A percentile compares a stretch with the other conserved stretches of the same genome.
phyloP scores from a whole-genome alignment of 2,329 filamentous ascomycete species.

The Aspergillus alliaceus region DNA sequence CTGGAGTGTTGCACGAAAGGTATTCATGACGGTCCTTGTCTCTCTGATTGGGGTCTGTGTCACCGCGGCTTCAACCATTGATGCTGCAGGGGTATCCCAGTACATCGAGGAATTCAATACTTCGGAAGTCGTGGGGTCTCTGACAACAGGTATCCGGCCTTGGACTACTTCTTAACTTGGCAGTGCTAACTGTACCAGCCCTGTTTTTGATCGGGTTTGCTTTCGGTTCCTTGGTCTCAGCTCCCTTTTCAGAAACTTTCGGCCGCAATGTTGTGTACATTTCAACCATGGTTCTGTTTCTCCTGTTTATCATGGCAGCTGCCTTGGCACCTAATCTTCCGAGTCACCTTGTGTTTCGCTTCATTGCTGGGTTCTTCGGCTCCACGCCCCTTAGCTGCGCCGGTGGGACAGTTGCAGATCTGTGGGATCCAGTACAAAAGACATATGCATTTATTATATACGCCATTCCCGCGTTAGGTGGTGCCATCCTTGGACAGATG shows the following conservation, averaged over 20 bases:
- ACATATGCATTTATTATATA: constrained; percentile 53
- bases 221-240: constrained; percentile 48
- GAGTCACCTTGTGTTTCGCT: constrained; percentile 51
- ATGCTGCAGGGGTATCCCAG: no score
- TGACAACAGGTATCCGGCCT: no score
- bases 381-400: constrained; percentile 47
- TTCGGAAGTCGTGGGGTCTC: no score
- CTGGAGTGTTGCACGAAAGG: no score
- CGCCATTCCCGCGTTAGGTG: constrained; percentile 45
- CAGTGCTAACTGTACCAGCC: no score
- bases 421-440: constrained; percentile 49
- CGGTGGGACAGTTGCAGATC: constrained; percentile 47
- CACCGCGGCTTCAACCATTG: no score
- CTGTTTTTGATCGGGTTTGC: constrained; percentile 47
- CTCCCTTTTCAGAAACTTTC: constrained; percentile 50
- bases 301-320: constrained; percentile 51
- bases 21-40: no score
- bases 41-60: no score
- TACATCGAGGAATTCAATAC: no score
- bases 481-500: constrained; percentile 24
- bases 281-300: constrained; percentile 45
- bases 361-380: constrained; percentile 51
- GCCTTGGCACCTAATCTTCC: constrained; percentile 50
- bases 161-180: no score
- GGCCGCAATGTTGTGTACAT: constrained; percentile 53